Evolutionary conservation across 257 asterid genomes (phyloP), one percentile per base, ranked within the genome.

Genomic region (Nicotiana tabacum): DNA sequence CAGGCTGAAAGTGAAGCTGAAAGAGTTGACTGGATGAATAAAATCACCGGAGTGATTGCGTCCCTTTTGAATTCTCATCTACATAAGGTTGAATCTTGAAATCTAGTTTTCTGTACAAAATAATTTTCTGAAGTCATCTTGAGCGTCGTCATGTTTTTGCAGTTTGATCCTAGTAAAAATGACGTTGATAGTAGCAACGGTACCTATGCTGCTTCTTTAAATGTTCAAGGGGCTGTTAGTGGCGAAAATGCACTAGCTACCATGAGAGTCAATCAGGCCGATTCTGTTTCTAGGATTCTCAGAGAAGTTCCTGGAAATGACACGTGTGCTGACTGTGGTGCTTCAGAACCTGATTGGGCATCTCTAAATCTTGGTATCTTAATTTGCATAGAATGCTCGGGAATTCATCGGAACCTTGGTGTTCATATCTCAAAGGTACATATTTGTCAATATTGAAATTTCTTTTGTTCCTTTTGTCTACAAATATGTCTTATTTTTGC

Each of bases 1-100:
- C 88, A 95, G 99, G 99, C 99, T 82, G 99, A 96, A 89, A 94
- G 87, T 83, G 99, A 96, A 90, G 97, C 97, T 86, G 99, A 96
- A 83, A 92, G 98, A 86, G 83, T 85, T 85, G 98, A 94, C 85
- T 96, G 99, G 99, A 94, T 96, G 98, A 91, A 90, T 89, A 96
- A 96, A 88, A 94, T 94, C 85, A 90, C 95, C 1, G 97, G 94
- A 80, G 98, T 91, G 55, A 96, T 94, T 85, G 90, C 97, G 1
- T 93, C 98, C 87, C 98, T 96, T 80, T 86, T 96, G 91, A 96
- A 91, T 90, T 94, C 99, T 82, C 98, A 91, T 77, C 88, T 96
- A 83, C 94, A 92, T 85, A 95, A 93, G 97, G 99, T 96, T 84
- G 81, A 51, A 46, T 16, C 78, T 24, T 46, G 61, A 46, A 72